Percentiles rank a stretch among this genome's conserved stretches.
phyloP scores from a whole-genome alignment of 2,329 filamentous ascomycete species.

The Aureobasidium uvarum region DNA sequence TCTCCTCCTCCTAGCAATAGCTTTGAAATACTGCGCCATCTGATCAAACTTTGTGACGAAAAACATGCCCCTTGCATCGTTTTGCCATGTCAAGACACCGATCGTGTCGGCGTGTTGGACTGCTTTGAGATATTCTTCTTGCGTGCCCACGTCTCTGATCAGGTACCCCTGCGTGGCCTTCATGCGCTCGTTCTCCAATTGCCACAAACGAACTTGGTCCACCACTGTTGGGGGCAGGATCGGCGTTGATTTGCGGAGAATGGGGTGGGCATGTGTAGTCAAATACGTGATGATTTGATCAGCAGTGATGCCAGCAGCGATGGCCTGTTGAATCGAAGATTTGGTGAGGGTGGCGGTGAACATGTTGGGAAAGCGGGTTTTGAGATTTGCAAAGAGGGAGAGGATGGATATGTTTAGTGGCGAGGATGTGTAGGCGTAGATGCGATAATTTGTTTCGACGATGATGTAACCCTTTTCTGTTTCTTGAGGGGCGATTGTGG shows the following conservation, averaged over 20 bases:
- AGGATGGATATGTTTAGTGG: constrained; percentile 93
- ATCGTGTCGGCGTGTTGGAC: constrained; percentile 80
- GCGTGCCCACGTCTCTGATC: constrained; percentile 79
- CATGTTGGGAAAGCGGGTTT: constrained; percentile 90
- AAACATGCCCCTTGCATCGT: constrained; percentile 75
- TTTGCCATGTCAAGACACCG: constrained; percentile 86
- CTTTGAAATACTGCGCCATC: constrained; percentile 71
- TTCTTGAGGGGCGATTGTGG: constrained; percentile 38
- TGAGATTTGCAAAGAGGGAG: constrained; percentile 81
- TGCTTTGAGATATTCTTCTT: constrained; percentile 64
- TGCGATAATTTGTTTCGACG: constrained; percentile 94
- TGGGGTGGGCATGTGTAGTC: constrained; percentile 86
- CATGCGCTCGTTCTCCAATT: constrained; percentile 95
- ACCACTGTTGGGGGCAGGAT: constrained; percentile 92
- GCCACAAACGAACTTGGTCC: constrained; percentile 96
- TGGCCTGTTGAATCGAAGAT: constrained; percentile 80
- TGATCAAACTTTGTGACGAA: constrained; percentile 92
- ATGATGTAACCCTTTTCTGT: constrained; percentile 78
- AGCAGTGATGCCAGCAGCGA: constrained; percentile 85
- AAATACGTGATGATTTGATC: constrained; percentile 96
- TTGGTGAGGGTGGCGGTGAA: constrained; percentile 89
- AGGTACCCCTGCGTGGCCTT: constrained; percentile 78
- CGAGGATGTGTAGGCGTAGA: constrained; percentile 95
- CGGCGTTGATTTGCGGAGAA: constrained; percentile 76
- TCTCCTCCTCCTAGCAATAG: constrained; percentile 50